Evolutionary conservation across 2,329 filamentous ascomycete genomes (phyloP), one percentile per base, ranked within the genome.

Genomic region (Macrophomina tecta): DNA sequence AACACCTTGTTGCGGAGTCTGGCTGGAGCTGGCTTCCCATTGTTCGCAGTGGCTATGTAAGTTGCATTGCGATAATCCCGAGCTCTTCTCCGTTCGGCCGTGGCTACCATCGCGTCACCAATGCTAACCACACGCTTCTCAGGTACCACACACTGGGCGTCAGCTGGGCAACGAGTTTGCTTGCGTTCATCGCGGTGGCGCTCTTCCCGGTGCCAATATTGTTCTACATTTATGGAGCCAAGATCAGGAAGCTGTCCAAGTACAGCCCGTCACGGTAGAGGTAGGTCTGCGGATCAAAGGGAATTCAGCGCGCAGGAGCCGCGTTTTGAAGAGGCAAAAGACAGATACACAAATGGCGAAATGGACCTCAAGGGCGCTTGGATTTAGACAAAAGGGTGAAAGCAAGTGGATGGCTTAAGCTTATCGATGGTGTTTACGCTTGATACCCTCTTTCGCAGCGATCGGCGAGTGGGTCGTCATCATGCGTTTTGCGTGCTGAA

Each of bases 221-320:
- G 12, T 79, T 79, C 56, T 78, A 78, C 36, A 68, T 76, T 0
- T 78, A 75, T 62, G 76, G 77, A 5, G 74, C 72, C 1, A 73
- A 65, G 66, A 77, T 79, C 46, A 68, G 76, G 56, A 67, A 64
- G 52, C 23, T 64, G 60, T 64, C 60, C 34, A 38, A 34, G 16
- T 67, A 64, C 66, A 67, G 66, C 28, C 56, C 65, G 6, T 62
- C 58, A 11, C 30, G 12, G 4, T 62, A n/a, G 18, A 30, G n/a
- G 14, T 2, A 42, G 3, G 9, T 12, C 38, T 23, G 4, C 3
- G 14, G 2, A 36, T 40, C 6, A 23, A 23, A 23, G 16, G 8
- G 34, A 9, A 23, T 23, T 23, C 23, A 23, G 23, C 23, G 23
- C 3, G 23, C 23, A 23, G 23, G 23, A 23, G 18, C 18, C 3